These are phyloP conservation scores for Saccharomycopsis vini DNA, from an alignment of 805 yeast species.

Conservation along the genomic window DNA sequence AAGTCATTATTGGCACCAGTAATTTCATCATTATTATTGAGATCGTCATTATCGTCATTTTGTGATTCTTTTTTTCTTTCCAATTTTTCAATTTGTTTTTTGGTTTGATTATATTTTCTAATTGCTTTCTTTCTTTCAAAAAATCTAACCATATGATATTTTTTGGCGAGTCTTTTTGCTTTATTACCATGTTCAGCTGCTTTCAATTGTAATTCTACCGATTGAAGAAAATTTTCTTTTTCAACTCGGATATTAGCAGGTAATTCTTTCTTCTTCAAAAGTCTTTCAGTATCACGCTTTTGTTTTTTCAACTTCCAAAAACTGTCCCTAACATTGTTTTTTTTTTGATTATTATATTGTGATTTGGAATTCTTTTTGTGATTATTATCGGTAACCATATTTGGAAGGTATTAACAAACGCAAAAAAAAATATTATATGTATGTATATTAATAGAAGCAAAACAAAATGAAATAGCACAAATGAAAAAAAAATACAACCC, in stretches of 20 bases:
- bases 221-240: conserved; percentile 68
- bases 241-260: conserved; percentile 59
- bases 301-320: conserved; percentile 64
- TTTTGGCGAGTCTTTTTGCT: conserved; percentile 48
- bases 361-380: not conserved
- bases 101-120: conserved; percentile 49
- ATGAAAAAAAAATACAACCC: no score
- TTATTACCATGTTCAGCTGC: conserved; percentile 36
- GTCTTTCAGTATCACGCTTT: conserved; percentile 77
- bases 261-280: conserved; percentile 42
- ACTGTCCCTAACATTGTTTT: not conserved
- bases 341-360: not conserved
- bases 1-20: conserved; percentile 12
- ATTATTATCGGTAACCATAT: not conserved
- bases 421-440: no score
- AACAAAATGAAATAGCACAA: no score
- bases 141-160: conserved; percentile 89
- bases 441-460: no score
- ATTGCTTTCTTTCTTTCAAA: conserved; percentile 83
- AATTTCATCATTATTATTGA: no score
- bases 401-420: no score
- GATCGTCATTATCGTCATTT: not conserved
- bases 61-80: conserved; percentile 16
- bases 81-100: conserved; percentile 26
- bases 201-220: conserved; percentile 49